Conservation (phyloP, 208 protist species). For the Trypanosoma congolense region DNA sequence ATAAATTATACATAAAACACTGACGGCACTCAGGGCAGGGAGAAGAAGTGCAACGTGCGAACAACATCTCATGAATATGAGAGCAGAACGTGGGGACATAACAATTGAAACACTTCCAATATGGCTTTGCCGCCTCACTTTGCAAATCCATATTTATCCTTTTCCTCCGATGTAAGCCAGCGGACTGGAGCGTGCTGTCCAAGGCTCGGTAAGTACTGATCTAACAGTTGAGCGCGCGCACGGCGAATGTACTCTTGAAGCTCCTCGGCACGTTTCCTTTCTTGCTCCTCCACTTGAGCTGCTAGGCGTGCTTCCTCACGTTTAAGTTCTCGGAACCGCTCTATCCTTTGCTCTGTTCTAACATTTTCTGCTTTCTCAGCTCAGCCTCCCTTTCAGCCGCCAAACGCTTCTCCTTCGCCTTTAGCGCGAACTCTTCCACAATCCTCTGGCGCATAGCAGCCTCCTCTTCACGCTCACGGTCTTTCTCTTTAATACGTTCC, state of each 20-base stretch:
- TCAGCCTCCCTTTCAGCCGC: constrained; percentile 62
- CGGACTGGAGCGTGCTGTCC: constrained; percentile 58
- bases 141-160: constrained; percentile 25
- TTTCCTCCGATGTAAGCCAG: constrained; percentile 60
- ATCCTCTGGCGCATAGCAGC: constrained; percentile 66
- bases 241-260: constrained; percentile 80
- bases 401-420: constrained; percentile 80
- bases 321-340: constrained; percentile 65
- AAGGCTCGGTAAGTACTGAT: constrained; percentile 68
- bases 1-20: not conserved
- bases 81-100: not conserved
- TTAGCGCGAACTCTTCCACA: constrained; percentile 80
- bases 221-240: constrained; percentile 65
- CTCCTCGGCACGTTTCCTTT: constrained; percentile 51
- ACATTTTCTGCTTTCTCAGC: constrained; percentile 69
- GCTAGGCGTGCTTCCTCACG: constrained; percentile 66
- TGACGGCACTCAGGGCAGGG: not conserved
- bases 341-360: constrained; percentile 74
- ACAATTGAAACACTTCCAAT: not conserved
- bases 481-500: constrained; percentile 42
- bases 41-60: not conserved
- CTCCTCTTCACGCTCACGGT: constrained; percentile 73
- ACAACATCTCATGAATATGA: too few species aligned
- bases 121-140: constrained; percentile 11
- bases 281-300: constrained; percentile 50